Evolutionary conservation across 192 early-diverging fungal genomes (phyloP).

Genomic region (Coemansia sp.): DNA sequence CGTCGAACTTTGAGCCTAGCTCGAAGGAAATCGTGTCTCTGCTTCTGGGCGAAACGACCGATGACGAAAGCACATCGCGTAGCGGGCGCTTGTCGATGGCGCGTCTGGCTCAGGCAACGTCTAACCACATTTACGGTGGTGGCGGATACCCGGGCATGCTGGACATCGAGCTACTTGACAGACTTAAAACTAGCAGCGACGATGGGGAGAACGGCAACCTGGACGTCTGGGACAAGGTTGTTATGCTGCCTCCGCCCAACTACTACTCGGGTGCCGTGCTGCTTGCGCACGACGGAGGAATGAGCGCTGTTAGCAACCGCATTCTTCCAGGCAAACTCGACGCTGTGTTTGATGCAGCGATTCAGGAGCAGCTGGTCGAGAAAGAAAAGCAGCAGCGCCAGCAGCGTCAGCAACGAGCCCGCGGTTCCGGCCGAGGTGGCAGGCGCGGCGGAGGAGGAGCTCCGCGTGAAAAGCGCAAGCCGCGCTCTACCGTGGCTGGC

Average conservation of each 20-base stretch:
- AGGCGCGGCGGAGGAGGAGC: slow-evolving; percentile 25
- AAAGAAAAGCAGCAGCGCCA: slow-evolving; percentile 16
- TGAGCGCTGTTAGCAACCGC: slow-evolving; percentile 7
- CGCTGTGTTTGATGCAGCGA: slow-evolving; percentile 23
- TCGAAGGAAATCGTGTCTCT: slow-evolving; percentile 86
- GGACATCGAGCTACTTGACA: slow-evolving; percentile 10
- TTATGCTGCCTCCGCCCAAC: slow-evolving; percentile 39
- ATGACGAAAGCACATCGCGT: slow-evolving; percentile 32
- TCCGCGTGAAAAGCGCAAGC: slow-evolving; percentile 47
- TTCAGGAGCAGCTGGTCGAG: slow-evolving; percentile 30
- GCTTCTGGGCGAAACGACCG: slow-evolving; percentile 70
- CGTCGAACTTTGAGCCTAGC: slow-evolving; percentile 69
- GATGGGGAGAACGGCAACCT: slow-evolving; percentile 8
- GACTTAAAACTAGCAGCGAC: background rate
- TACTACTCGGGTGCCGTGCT: background rate
- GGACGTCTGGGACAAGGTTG: slow-evolving; percentile 29
- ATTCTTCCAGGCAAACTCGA: slow-evolving; percentile 8
- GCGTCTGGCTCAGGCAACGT: slow-evolving; percentile 41
- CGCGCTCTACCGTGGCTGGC: slow-evolving; percentile 15
- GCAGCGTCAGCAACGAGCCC: slow-evolving; percentile 13
- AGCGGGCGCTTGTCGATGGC: slow-evolving; percentile 34
- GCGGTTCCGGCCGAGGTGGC: slow-evolving; percentile 37
- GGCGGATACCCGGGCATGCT: slow-evolving; percentile 34
- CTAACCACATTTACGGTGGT: slow-evolving; percentile 44
- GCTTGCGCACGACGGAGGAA: background rate